A percentile compares a stretch with the other conserved stretches of the same genome.
These are phyloP conservation scores for Talaromyces ruber DNA, from an alignment of 495 filamentous ascomycete genomes.

Conservation along the genomic window DNA sequence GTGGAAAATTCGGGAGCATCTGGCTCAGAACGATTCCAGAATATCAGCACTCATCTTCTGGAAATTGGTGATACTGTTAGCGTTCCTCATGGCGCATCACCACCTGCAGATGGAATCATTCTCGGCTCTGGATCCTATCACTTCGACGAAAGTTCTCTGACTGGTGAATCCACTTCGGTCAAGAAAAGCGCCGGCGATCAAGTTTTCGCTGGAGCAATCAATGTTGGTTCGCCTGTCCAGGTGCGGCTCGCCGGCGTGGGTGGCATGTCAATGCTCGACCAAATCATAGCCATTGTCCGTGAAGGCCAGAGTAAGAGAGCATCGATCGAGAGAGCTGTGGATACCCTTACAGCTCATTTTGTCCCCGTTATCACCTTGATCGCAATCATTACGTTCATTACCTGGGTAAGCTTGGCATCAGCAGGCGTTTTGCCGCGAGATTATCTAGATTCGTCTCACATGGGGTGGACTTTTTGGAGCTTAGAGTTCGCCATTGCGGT, in stretches of 20 bases:
- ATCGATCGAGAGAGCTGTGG: slow-evolving; percentile 78
- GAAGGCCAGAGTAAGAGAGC: slow-evolving; percentile 86
- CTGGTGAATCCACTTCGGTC: slow-evolving; percentile 75
- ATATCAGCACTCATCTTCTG: slow-evolving; percentile 58
- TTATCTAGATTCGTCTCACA: slow-evolving; percentile 57
- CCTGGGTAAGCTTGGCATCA: slow-evolving; percentile 74
- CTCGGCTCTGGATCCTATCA: slow-evolving; percentile 48
- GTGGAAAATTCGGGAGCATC: slow-evolving; percentile 20
- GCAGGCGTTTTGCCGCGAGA: slow-evolving; percentile 55
- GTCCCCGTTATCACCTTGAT: slow-evolving; percentile 78
- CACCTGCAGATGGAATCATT: slow-evolving; percentile 74
- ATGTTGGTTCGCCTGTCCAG: slow-evolving; percentile 62
- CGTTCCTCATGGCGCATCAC: slow-evolving; percentile 71
- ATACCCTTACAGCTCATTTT: slow-evolving; percentile 78
- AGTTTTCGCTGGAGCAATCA: slow-evolving; percentile 85
- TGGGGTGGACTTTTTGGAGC: slow-evolving; percentile 80
- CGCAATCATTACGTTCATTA: slow-evolving; percentile 72
- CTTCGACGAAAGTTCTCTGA: slow-evolving; percentile 87
- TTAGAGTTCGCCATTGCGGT: slow-evolving; percentile 90
- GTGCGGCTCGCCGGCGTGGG: slow-evolving; percentile 60
- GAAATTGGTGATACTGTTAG: slow-evolving; percentile 77
- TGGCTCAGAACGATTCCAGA: slow-evolving; percentile 17
- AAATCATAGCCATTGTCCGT: slow-evolving; percentile 81
- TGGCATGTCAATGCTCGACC: slow-evolving; percentile 83
- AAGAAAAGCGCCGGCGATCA: slow-evolving; percentile 61